These are phyloP conservation scores for Aspergillus puulaauensis DNA, from an alignment of 2,329 filamentous ascomycete species.

Conservation along the genomic window DNA sequence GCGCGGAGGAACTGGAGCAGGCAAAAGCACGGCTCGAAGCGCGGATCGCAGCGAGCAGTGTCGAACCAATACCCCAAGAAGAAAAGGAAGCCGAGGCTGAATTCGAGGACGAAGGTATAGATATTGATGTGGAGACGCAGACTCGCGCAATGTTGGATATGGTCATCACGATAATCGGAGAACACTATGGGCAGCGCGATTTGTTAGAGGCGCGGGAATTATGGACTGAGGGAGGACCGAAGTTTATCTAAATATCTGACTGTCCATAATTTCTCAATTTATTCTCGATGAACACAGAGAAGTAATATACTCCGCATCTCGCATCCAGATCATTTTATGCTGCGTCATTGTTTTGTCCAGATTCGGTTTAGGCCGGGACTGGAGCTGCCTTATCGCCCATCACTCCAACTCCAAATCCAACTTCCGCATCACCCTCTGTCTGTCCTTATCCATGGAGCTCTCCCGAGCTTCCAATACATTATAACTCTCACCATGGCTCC, in stretches of 20 bases:
- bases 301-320: not conserved
- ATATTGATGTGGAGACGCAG: constrained; percentile 25
- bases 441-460: not conserved
- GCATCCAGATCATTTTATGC: not conserved
- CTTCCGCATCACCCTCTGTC: not conserved
- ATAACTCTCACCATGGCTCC: constrained; percentile 38
- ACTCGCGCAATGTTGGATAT: constrained; percentile 77
- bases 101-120: constrained; percentile 14
- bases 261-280: not conserved
- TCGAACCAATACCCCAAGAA: constrained; percentile 17
- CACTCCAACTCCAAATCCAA: constrained; percentile 1
- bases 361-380: not conserved
- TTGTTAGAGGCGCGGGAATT: constrained; percentile 70
- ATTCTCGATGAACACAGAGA: not conserved
- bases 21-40: constrained; percentile 50
- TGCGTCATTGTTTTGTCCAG: constrained; percentile 10
- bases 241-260: not conserved
- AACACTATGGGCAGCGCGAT: constrained; percentile 87
- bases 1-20: constrained; percentile 45
- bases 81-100: constrained; percentile 14
- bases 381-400: constrained; percentile 1
- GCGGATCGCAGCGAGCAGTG: constrained; percentile 25
- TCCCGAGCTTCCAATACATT: not conserved
- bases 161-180: constrained; percentile 83
- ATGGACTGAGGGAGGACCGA: constrained; percentile 39